Evolutionary conservation across 139 green algal species (phyloP), one percentile per base, ranked within the genome.

Genomic region (Chlamydomonas sp.): DNA sequence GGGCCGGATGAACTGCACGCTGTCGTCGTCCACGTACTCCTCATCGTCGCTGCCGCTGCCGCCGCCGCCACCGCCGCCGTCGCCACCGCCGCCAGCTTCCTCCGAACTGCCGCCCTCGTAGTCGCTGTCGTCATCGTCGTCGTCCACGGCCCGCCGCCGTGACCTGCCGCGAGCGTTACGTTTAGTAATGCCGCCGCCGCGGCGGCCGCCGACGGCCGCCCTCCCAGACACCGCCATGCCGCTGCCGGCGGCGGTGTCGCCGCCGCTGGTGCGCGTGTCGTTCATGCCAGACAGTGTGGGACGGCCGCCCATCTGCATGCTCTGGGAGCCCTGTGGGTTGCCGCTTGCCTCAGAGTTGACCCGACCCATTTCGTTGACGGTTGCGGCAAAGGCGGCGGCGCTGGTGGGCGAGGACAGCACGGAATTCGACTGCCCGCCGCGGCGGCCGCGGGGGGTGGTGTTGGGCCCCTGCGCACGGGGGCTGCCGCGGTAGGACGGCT

Each of bases 11-110:
- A 86, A 71, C 58, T 74, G 82, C 10, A 80, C 71, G 1, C 71
- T 73, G 59, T 86, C 61, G 8, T 86, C 82, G 60, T 86, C 82
- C 60, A 86, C 82, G 49, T 62, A 86, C 7, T 61, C 82, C 20
- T 79, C 71, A 2, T 77, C 71, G n/a, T 58, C 71, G 18, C 14
- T 71, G 9, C 18, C 59, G 68, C 17, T 59, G 68, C 64, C 80
- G 2, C 57, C 68, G 82, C 71, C 61, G 82, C 9, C 80, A 14
- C 57, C 59, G 80, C 68, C 68, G 80, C 59, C 63, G 17, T 10
- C 63, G 49, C 57, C 59, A n/a, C 66, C 80, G 7, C 15, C 67
- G 16, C 6, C 67, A 57, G 18, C 66, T 57, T 58, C 14, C 4
- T 76, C 79, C 49, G 75, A 63, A 6, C n/a, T 59, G 57, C 69